Base-by-base conservation (phyloP, 306 rosid genomes). In the Gillenia trifoliata region DNA sequence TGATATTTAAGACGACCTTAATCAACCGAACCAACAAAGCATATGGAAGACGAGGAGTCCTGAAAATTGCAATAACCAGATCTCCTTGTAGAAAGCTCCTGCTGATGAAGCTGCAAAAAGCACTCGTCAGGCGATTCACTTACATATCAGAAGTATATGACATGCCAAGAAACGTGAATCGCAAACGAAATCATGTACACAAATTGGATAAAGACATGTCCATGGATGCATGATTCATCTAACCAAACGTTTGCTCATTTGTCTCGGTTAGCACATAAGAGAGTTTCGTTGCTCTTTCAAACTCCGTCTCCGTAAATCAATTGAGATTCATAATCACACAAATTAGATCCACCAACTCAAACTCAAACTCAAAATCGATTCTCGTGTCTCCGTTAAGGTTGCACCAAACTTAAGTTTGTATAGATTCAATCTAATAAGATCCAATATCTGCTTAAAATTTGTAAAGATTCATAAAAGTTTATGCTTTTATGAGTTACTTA, bases 91-190 rank as follows among this genome's bases (percentile, higher is more conserved):
- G 68, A 67, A 74, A 79, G 73, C 75, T 60, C 82, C 65, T 47
- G 50, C 52, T 17, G 92, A 87, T 22, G 78, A 83, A 69, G 89
- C 97, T 91, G 93, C 82, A 82, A 72, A 11, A 76, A 38, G n/a
- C 55, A 41, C 11, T 22, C 11, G 36, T 59, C 68, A 61, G 15
- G 31, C 1, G 12, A 23, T 60, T 12, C 60, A 20, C 30, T 41
- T 17, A 6, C 20, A 28, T 20, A 29, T 29, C 33, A 13, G 20
- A 59, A 26, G 30, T 26, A 41, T 43, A 11, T 3, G 22, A 28
- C 60, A 41, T 25, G 12, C 15, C 55, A 26, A 72, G 66, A 16
- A 29, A 8, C 17, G 52, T 26, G 33, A 55, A 23, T 33, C 9
- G 20, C 40, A 8, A 22, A 56, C n/a, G 11, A 12, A 36, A 45